Percentiles rank a stretch among this genome's conserved stretches.
Conservation (phyloP, 139 green algal species). For the Helicosporidium sp. region DNA sequence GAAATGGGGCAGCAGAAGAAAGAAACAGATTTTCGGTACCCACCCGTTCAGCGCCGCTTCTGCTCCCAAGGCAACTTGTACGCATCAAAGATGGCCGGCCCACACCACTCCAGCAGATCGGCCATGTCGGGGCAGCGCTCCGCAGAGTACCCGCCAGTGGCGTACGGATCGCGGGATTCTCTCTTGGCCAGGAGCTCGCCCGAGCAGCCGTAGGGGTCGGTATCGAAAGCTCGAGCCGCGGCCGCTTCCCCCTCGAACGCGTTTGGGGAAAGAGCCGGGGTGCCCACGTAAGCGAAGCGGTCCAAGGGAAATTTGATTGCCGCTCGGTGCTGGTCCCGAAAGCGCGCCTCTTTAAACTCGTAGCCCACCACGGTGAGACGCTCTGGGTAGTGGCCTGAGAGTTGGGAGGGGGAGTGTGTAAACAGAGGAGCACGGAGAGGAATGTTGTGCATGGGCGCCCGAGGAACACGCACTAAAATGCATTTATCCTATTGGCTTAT, state of each 20-base stretch:
- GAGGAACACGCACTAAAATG: no score
- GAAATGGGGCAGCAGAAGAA: no score
- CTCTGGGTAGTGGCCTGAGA: slow-evolving; percentile 46
- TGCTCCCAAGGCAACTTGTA: no score
- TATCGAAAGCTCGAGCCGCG: slow-evolving; percentile 29
- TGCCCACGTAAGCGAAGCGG: slow-evolving; percentile 60
- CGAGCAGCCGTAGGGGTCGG: slow-evolving; percentile 53
- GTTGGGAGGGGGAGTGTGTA: background rate
- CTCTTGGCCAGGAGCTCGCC: slow-evolving; percentile 37
- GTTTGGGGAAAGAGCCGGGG: slow-evolving; percentile 22
- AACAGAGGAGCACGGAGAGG: no score
- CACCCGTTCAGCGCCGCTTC: no score
- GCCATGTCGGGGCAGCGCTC: slow-evolving; percentile 41
- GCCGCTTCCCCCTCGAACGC: slow-evolving; percentile 29
- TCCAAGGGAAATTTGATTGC: slow-evolving; percentile 44
- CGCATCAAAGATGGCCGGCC: no score
- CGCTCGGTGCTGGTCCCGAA: slow-evolving; percentile 45
- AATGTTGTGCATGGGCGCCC: no score
- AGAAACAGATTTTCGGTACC: no score
- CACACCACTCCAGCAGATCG: slow-evolving; percentile 13
- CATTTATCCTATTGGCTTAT: no score
- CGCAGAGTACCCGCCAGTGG: slow-evolving; percentile 27
- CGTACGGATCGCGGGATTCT: slow-evolving; percentile 43
- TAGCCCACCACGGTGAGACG: slow-evolving; percentile 69
- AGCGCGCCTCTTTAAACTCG: slow-evolving; percentile 63